These are phyloP conservation scores for Rutstroemia sp. DNA, from an alignment of 2,329 filamentous ascomycete genomes.

Conservation along the genomic window DNA sequence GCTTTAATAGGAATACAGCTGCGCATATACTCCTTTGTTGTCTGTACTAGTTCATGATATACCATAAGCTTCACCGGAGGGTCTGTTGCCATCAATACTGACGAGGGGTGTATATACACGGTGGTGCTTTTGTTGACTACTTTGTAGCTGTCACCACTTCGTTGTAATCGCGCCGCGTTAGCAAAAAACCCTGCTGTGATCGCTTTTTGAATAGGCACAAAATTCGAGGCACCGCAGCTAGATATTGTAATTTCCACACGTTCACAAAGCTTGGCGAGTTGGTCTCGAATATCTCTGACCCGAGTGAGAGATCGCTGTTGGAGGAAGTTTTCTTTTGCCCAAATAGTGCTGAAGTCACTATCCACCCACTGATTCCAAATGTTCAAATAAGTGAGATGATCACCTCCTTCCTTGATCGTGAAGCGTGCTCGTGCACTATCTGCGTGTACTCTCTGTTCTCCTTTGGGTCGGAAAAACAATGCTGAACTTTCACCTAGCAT, in stretches of 20 bases:
- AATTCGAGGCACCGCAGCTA: slow-evolving; percentile 61
- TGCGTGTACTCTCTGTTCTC: slow-evolving; percentile 85
- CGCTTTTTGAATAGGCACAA: slow-evolving; percentile 76
- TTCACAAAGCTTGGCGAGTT: slow-evolving; percentile 86
- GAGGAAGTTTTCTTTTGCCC: slow-evolving; percentile 88
- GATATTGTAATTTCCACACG: slow-evolving; percentile 77
- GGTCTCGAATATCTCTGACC: slow-evolving; percentile 85
- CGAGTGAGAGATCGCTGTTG: slow-evolving; percentile 85
- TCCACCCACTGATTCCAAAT: slow-evolving; percentile 97
- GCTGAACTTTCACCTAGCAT: slow-evolving; percentile 87
- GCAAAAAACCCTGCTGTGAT: slow-evolving; percentile 91
- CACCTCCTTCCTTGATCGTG: slow-evolving; percentile 83
- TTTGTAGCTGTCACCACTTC: slow-evolving; percentile 79
- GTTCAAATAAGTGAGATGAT: slow-evolving; percentile 81
- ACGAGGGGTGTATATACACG: slow-evolving; percentile 83
- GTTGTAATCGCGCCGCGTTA: slow-evolving; percentile 77
- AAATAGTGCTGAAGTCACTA: slow-evolving; percentile 78
- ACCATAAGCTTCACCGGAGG: slow-evolving; percentile 75
- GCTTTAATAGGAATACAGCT: slow-evolving; percentile 78
- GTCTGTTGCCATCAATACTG: slow-evolving; percentile 69
- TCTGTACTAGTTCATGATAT: slow-evolving; percentile 77
- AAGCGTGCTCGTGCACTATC: slow-evolving; percentile 86
- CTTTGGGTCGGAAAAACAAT: slow-evolving; percentile 89
- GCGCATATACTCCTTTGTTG: slow-evolving; percentile 88
- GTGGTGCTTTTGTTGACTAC: slow-evolving; percentile 86